Evolutionary conservation across 208 protist species (phyloP).

Genomic region (Angomonas ambiguus): DNA sequence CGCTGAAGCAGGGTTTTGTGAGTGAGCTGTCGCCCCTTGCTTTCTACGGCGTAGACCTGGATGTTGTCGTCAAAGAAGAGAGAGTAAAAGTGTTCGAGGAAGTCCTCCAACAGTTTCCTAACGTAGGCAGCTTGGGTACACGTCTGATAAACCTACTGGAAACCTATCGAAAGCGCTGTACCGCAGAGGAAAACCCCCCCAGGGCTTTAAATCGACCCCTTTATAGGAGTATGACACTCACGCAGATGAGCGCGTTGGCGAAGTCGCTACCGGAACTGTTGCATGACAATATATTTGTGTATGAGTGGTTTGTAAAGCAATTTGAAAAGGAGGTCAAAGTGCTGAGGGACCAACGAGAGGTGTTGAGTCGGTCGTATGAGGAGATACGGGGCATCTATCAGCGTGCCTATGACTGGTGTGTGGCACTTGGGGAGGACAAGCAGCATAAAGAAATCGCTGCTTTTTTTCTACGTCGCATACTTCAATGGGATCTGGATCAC

Average conservation of each 20-base stretch:
- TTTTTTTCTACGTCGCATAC: conserved; percentile 5
- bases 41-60: background rate
- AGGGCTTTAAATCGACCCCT: background rate
- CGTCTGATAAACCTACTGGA: background rate
- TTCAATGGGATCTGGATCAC: conserved; percentile 8
- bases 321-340: conserved; percentile 2
- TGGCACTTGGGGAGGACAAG: background rate
- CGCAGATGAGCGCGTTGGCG: background rate
- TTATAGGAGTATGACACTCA: background rate
- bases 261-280: background rate
- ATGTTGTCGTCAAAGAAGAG: background rate
- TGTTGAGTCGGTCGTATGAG: background rate
- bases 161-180: background rate
- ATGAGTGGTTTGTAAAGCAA: background rate
- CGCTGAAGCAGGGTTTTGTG: background rate
- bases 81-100: background rate
- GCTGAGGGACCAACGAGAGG: background rate
- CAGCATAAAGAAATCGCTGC: background rate
- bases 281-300: background rate
- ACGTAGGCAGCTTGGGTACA: background rate
- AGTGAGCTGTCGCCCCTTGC: background rate
- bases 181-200: background rate
- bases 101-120: background rate
- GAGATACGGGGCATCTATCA: background rate
- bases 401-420: background rate